Evolutionary conservation across 805 yeast genomes (phyloP).

Genomic region (Myxozyma udenii): DNA sequence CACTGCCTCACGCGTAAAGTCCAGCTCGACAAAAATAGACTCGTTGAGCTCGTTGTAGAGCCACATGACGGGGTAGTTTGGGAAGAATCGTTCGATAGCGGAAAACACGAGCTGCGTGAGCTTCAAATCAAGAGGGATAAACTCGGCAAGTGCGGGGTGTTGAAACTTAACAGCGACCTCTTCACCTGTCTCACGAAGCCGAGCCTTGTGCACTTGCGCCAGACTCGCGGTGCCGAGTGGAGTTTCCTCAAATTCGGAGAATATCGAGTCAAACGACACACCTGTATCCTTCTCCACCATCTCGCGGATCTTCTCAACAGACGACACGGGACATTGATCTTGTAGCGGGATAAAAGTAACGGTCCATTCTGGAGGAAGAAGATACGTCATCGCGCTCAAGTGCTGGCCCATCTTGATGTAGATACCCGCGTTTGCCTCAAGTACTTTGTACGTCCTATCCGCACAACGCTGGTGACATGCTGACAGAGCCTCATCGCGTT

Average conservation of each 20-base stretch:
- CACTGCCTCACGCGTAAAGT: conserved; percentile 80
- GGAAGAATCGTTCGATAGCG: conserved; percentile 73
- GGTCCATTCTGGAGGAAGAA: conserved; percentile 93
- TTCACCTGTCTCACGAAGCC: conserved; percentile 53
- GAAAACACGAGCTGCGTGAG: conserved; percentile 74
- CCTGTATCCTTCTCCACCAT: conserved; percentile 73
- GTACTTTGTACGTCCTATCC: conserved; percentile 66
- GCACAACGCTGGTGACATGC: conserved; percentile 78
- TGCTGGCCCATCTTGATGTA: conserved; percentile 96
- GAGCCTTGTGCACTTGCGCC: conserved; percentile 91
- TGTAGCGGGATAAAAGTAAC: conserved; percentile 89
- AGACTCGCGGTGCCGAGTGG: conserved; percentile 96
- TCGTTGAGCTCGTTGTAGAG: conserved; percentile 87
- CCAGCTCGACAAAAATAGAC: conserved; percentile 86
- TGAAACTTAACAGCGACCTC: conserved; percentile 92
- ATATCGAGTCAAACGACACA: conserved; percentile 54
- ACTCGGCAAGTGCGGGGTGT: conserved; percentile 80
- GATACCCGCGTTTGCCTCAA: conserved; percentile 85
- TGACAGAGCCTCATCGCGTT: conserved; percentile 51
- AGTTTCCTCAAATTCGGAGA: conserved; percentile 58
- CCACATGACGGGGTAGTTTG: conserved; percentile 93
- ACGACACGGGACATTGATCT: conserved; percentile 81
- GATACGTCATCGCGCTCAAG: conserved; percentile 83
- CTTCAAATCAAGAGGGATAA: conserved; percentile 84
- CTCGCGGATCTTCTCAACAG: conserved; percentile 60